phyloP scores from a whole-genome alignment of 1,284 basidiomycete genomes.

The Pseudozyma pruni region DNA sequence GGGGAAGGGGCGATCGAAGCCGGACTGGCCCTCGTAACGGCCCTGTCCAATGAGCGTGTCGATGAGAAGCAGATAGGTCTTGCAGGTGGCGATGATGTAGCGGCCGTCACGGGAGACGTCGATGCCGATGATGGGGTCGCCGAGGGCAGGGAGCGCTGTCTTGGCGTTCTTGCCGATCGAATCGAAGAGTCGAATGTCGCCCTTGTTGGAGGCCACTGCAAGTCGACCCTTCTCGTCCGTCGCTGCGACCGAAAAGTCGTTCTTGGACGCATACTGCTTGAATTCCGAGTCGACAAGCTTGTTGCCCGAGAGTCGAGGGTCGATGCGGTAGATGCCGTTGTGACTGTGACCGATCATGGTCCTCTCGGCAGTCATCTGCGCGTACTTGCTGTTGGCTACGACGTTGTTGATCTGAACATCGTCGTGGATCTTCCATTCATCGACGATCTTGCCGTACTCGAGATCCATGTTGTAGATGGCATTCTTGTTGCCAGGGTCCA shows the following conservation, averaged over 20 bases:
- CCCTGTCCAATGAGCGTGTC: slow-evolving; percentile 95
- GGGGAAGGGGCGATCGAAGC: slow-evolving; percentile 96
- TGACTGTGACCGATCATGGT: slow-evolving; percentile 92
- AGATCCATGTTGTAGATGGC: slow-evolving; percentile 92
- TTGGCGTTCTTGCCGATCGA: slow-evolving; percentile 98
- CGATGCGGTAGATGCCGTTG: slow-evolving; percentile 96
- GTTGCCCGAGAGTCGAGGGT: slow-evolving; percentile 87
- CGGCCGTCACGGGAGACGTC: slow-evolving; percentile 94
- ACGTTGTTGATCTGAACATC: slow-evolving; percentile 86
- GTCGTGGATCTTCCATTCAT: slow-evolving; percentile 97
- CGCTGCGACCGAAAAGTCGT: slow-evolving; percentile 91
- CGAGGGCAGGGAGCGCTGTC: slow-evolving; percentile 94
- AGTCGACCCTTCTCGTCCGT: slow-evolving; percentile 88
- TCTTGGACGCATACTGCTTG: slow-evolving; percentile 96
- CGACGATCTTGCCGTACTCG: slow-evolving; percentile 94
- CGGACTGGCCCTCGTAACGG: slow-evolving; percentile 83
- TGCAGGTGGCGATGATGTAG: slow-evolving; percentile 95
- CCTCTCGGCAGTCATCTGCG: slow-evolving; percentile 90
- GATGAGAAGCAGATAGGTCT: slow-evolving; percentile 92
- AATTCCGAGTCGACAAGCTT: slow-evolving; percentile 95
- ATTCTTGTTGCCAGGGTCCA: slow-evolving; percentile 85
- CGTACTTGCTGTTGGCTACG: slow-evolving; percentile 92
- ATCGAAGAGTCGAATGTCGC: slow-evolving; percentile 95
- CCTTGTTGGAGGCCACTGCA: slow-evolving; percentile 94
- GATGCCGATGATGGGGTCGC: slow-evolving; percentile 92